Base-by-base conservation (phyloP, 129 eudicot species). In the Helianthus tuberosus region DNA sequence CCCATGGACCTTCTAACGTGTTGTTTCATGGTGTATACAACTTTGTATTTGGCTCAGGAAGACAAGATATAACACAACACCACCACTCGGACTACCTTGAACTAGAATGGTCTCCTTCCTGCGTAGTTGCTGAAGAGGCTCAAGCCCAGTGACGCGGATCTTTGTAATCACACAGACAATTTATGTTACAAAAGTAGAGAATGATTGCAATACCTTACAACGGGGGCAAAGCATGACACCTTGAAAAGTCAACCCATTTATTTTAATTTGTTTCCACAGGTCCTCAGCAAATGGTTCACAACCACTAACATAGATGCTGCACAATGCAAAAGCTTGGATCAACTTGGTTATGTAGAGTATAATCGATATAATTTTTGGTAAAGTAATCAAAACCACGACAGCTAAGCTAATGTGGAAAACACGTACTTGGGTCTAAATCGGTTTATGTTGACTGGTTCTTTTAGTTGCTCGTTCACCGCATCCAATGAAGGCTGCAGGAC, bases 401-500 rank as follows among this genome's bases (percentile, higher is more conserved):
- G 9, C 39, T 7, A 36, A 63, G 49, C 15, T 63, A 15, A 8
- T 63, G 27, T 8, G 49, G 32, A 0, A 73, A 47, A 53, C 4
- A 69, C 35, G n/a, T 84, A 91, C 97, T 91, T 91, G 86, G 97
- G 92, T 73, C 96, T 84, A 59, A 91, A 91, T 52, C 96, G 96
- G 72, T 88, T 86, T 53, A 88, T 81, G 49, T 81, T 70, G 32
- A 91, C 53, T 0, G 96, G 88, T 75, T 91, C 89, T 80, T 78
- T 77, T 35, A 91, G 88, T 60, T 47, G 84, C 68, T 77, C 78
- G 66, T 91, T 91, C 48, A 91, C 71, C 1, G 85, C 90, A 74
- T 88, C 79, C 80, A 91, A 50, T 43, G 97, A 91, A 67, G 84
- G 90, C 96, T 91, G 86, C 35, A 75, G 44, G 39, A 46, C 48